These are phyloP conservation scores for Drechslerella coelobrocha DNA, from an alignment of 2,329 filamentous ascomycete species.

Conservation along the genomic window DNA sequence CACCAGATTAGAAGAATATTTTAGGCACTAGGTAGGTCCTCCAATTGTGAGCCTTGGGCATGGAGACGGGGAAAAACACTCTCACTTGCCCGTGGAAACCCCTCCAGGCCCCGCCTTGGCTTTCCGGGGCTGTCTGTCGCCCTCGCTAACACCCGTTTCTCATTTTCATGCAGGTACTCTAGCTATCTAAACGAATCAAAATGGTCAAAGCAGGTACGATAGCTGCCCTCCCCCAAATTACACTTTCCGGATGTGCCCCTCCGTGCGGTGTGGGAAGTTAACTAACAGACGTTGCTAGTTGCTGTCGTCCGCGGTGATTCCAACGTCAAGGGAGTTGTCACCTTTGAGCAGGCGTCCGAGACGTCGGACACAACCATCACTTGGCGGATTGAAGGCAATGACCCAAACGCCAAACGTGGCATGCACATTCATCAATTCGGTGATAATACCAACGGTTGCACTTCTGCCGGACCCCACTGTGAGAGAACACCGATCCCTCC, in stretches of 20 bases:
- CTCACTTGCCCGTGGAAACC: constrained; percentile 33
- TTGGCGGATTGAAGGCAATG: constrained; percentile 91
- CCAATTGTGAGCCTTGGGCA: neutral
- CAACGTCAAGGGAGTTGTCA: constrained; percentile 90
- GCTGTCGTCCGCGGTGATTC: constrained; percentile 97
- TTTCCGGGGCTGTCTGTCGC: neutral
- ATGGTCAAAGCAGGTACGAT: constrained; percentile 94
- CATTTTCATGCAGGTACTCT: constrained; percentile 45
- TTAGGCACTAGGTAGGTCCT: constrained; percentile 10
- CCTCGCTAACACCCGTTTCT: constrained; percentile 20
- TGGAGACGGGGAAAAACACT: constrained; percentile 13
- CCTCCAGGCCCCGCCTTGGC: neutral
- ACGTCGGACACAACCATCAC: constrained; percentile 80
- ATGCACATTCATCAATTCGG: constrained; percentile 99
- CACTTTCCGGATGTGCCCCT: neutral
- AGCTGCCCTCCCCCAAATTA: neutral
- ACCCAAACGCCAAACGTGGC: constrained; percentile 93
- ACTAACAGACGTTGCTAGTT: constrained; percentile 65
- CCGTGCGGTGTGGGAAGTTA: neutral
- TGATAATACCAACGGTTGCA: constrained; percentile 99
- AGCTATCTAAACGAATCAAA: constrained; percentile 66
- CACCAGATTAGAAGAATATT: constrained; percentile 5
- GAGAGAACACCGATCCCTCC: neutral
- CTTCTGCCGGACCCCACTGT: constrained; percentile 94
- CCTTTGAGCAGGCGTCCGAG: constrained; percentile 91